Evolutionary conservation across 225 moss, liverwort and hornwort species (phyloP).

Genomic region (Physcomitrellopsis africana): DNA sequence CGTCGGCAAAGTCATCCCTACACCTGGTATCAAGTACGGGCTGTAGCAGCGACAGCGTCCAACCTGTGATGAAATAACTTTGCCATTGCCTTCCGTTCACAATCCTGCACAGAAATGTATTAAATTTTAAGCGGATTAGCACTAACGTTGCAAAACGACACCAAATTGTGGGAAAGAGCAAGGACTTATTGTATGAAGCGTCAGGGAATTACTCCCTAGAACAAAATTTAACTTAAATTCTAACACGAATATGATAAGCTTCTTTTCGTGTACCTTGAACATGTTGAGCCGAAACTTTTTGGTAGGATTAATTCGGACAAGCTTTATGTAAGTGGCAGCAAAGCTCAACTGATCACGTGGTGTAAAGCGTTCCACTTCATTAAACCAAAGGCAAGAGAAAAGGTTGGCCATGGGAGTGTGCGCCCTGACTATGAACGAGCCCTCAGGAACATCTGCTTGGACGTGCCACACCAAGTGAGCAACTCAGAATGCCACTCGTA

Average conservation of each 20-base stretch:
- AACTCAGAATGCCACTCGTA: conserved; percentile 15
- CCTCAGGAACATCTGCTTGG: conserved; percentile 85
- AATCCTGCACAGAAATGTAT: conserved; percentile 62
- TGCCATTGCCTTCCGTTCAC: conserved; percentile 87
- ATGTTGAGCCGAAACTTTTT: conserved; percentile 72
- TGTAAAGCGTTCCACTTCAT: conserved; percentile 96
- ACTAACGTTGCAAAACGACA: conserved; percentile 1
- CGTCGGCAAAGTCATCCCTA: conserved; percentile 12
- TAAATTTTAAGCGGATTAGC: conserved; percentile 1
- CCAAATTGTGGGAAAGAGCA: neutral
- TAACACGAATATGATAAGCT: too few relatives aligned
- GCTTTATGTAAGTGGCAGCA: conserved; percentile 89
- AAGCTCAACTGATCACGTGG: conserved; percentile 96
- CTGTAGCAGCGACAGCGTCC: conserved; percentile 45
- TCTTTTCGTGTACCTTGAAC: conserved; percentile 68
- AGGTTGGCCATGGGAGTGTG: conserved; percentile 96
- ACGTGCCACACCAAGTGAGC: conserved; percentile 30
- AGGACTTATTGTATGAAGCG: neutral
- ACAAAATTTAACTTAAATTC: too few relatives aligned
- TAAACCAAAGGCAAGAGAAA: conserved; percentile 98
- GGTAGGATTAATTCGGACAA: conserved; percentile 74
- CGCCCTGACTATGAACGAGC: conserved; percentile 93
- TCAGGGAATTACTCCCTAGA: too few relatives aligned
- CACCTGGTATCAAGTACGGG: conserved; percentile 44
- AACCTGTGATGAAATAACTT: conserved; percentile 85